These are phyloP conservation scores for Cucumis melo DNA, from an alignment of 306 rosid species.

Conservation along the genomic window DNA sequence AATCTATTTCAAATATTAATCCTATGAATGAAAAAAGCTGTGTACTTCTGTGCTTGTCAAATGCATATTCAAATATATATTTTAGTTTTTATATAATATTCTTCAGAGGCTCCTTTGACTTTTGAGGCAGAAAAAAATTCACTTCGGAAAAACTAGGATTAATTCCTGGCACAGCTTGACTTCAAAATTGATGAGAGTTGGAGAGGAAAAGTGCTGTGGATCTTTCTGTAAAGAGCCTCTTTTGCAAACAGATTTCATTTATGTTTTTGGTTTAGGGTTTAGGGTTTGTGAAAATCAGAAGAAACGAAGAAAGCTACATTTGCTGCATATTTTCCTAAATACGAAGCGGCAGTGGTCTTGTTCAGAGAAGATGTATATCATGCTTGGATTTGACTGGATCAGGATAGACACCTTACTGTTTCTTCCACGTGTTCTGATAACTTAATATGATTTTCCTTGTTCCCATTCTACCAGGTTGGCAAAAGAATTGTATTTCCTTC, in stretches of 20 bases:
- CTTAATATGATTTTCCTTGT: neutral
- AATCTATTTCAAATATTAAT: neutral
- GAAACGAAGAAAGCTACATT: neutral
- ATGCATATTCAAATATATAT: neutral
- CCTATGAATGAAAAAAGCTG: neutral
- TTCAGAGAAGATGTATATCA: neutral
- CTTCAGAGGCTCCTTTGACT: neutral
- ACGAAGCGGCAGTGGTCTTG: neutral
- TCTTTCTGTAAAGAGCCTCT: neutral
- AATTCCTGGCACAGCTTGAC: neutral
- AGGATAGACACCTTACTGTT: neutral
- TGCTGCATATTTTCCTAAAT: neutral
- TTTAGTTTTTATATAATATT: neutral
- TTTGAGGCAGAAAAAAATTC: neutral
- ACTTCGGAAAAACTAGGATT: neutral
- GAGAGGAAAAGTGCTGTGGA: neutral
- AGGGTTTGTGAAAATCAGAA: neutral
- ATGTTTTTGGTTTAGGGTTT: too few relatives aligned
- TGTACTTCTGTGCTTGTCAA: neutral
- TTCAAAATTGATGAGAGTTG: neutral
- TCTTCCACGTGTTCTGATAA: neutral
- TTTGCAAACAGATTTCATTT: neutral
- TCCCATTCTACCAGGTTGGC: slow-evolving; percentile 43
- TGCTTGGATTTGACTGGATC: neutral
- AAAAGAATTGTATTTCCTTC: slow-evolving; percentile 70